Evolutionary conservation across 2,329 filamentous ascomycete genomes (phyloP), one percentile per base, ranked within the genome.

Genomic region (Arthrobotrys iridis): DNA sequence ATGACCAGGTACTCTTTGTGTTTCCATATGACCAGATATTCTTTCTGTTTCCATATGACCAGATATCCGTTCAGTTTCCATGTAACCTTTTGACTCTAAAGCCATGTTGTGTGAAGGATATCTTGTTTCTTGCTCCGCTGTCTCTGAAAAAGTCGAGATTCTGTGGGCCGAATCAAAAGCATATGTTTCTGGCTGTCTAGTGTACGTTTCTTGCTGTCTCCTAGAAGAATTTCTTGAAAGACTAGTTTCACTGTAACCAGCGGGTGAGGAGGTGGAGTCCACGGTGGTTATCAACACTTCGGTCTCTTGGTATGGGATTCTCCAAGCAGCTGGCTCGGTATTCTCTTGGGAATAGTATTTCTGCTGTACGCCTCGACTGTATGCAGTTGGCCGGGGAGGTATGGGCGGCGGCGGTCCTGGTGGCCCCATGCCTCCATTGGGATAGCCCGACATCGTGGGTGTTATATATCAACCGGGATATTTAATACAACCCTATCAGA

Each of bases 201-300:
- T 62, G 45, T 74, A 63, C 22, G 59, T 74, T 48, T 74, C 70
- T 3, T 63, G 62, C 37, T 48, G 59, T 33, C 68, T 50, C 18
- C 52, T 43, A 35, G 68, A 73, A 18, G 60, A 57, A 26, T 30
- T 71, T 30, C 66, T 71, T 33, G 70, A 74, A 22, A 74, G 59
- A 43, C 60, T 73, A 41, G 30, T 66, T 30, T 65, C 52, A 28
- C 33, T 57, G 26, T 74, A 66, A 7, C 18, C 26, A 22, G 45
- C 18, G 10, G 70, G 62, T 5, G 62, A 33, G 24, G 46, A 22
- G 26, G 24, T 52, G 45, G 59, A 52, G 35, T 74, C 60, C 40
- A 74, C 68, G 35, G 60, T 62, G 26, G 30, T 67, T 74, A 74
- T 74, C 55, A 74, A 67, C 55, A 74, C 70, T 35, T 74, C 70